Conservation (phyloP, 2,329 filamentous ascomycete species). For the Microsporum audouinii region DNA sequence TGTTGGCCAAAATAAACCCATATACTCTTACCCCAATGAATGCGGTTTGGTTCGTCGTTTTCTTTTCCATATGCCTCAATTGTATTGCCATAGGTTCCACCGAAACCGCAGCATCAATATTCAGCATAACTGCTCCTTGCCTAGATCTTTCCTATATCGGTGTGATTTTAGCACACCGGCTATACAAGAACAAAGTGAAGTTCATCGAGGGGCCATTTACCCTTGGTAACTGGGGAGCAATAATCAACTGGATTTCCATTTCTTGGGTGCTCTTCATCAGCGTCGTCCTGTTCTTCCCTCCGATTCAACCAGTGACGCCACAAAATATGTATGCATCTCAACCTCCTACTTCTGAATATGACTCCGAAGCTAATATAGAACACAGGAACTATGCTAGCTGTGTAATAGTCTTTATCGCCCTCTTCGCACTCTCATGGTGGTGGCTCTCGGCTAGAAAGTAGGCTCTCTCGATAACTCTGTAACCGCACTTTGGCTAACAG, state of each 20-base stretch:
- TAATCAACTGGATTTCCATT: conserved; percentile 47
- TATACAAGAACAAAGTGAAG: conserved; percentile 42
- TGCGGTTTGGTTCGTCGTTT: conserved; percentile 53
- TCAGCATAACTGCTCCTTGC: conserved; percentile 43
- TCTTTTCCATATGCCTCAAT: conserved; percentile 44
- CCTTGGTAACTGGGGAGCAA: conserved; percentile 44
- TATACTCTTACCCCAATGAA: conserved; percentile 50
- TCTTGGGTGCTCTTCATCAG: conserved; percentile 53
- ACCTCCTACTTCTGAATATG: not conserved
- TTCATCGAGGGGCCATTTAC: conserved; percentile 49
- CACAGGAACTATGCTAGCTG: conserved; percentile 39
- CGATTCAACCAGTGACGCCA: conserved; percentile 36
- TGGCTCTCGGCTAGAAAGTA: conserved; percentile 32
- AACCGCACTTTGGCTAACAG: not conserved
- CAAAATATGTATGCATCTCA: conserved; percentile 36
- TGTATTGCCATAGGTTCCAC: conserved; percentile 37
- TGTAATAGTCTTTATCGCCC: conserved; percentile 36
- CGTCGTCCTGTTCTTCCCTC: conserved; percentile 47
- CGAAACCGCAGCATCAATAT: conserved; percentile 38
- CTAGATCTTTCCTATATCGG: conserved; percentile 47
- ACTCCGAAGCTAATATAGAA: conserved; percentile 4
- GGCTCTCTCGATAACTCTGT: conserved; percentile 9
- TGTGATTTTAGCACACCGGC: conserved; percentile 48
- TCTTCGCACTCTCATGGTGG: conserved; percentile 43
- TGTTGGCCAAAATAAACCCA: conserved; percentile 43